These are phyloP conservation scores for Globisporangium irregulare DNA, from an alignment of 352 stramenopile genomes.

Conservation along the genomic window DNA sequence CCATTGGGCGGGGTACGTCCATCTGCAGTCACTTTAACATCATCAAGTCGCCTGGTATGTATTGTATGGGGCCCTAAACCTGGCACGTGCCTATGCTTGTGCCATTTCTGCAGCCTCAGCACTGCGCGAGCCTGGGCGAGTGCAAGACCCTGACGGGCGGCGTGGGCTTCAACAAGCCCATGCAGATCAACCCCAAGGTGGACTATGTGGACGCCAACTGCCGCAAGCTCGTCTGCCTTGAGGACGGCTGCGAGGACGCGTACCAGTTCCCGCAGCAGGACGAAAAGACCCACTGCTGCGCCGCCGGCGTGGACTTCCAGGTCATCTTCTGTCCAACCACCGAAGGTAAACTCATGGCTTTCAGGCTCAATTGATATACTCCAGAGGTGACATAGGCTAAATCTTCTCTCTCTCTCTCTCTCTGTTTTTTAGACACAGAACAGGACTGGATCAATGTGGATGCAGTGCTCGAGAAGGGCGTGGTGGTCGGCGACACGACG, in stretches of 20 bases:
- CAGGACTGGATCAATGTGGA: slow-evolving; percentile 11
- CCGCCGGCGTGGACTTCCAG: slow-evolving; percentile 27
- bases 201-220: slow-evolving; percentile 23
- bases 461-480: slow-evolving; percentile 5
- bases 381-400: not conserved
- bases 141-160: slow-evolving; percentile 54
- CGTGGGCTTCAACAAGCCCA: slow-evolving; percentile 62
- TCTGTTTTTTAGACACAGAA: slow-evolving; percentile 1
- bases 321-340: slow-evolving; percentile 47
- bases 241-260: slow-evolving; percentile 50
- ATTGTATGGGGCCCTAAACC: not conserved
- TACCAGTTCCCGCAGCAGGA: slow-evolving; percentile 64
- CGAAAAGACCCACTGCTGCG: slow-evolving; percentile 52
- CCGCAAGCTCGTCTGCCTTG: slow-evolving; percentile 44
- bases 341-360: not conserved
- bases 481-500: slow-evolving; percentile 10
- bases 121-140: slow-evolving; percentile 41
- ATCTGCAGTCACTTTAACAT: not conserved
- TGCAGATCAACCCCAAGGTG: slow-evolving; percentile 46
- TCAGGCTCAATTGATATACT: not conserved
- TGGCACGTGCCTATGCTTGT: not conserved
- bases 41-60: not conserved
- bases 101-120: slow-evolving; percentile 27
- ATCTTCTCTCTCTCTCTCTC: not conserved
- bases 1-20: slow-evolving; percentile 27